phyloP scores from a whole-genome alignment of 257 asterid genomes.

The Pogostemon cablin region DNA sequence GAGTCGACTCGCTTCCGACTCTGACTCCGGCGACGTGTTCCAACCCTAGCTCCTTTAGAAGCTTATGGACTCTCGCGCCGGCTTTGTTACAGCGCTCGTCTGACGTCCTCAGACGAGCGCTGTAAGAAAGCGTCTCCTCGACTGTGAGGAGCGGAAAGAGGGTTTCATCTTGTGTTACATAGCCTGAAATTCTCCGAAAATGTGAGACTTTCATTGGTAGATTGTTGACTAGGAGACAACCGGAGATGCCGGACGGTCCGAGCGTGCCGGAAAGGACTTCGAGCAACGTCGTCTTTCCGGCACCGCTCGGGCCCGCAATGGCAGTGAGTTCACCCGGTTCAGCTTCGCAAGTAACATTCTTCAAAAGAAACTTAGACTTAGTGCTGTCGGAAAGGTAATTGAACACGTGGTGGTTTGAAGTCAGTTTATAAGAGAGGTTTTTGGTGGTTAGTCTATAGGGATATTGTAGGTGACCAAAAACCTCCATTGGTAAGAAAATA shows the following conservation, averaged over 20 bases:
- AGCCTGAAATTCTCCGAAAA: slow-evolving; percentile 64
- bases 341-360: slow-evolving; percentile 60
- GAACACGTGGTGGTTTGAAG: slow-evolving; percentile 34
- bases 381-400: slow-evolving; percentile 21
- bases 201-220: slow-evolving; percentile 44
- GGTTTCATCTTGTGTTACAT: slow-evolving; percentile 74
- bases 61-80: slow-evolving; percentile 35
- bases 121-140: slow-evolving; percentile 63
- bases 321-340: slow-evolving; percentile 73
- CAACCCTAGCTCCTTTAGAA: slow-evolving; percentile 66
- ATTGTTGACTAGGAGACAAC: slow-evolving; percentile 57
- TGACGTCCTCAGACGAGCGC: slow-evolving; percentile 61
- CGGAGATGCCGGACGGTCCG: slow-evolving; percentile 39
- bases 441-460: slow-evolving; percentile 45
- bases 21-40: slow-evolving; percentile 50
- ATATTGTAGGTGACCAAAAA: slow-evolving; percentile 36
- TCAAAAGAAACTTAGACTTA: slow-evolving; percentile 40
- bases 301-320: slow-evolving; percentile 84
- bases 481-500: slow-evolving; percentile 51
- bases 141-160: slow-evolving; percentile 79
- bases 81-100: slow-evolving; percentile 30
- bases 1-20: slow-evolving; percentile 55
- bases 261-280: slow-evolving; percentile 61
- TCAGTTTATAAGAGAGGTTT: slow-evolving; percentile 53
- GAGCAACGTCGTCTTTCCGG: slow-evolving; percentile 78